Evolutionary conservation across 208 protist genomes (phyloP).

Genomic region (Angomonas ambiguus): DNA sequence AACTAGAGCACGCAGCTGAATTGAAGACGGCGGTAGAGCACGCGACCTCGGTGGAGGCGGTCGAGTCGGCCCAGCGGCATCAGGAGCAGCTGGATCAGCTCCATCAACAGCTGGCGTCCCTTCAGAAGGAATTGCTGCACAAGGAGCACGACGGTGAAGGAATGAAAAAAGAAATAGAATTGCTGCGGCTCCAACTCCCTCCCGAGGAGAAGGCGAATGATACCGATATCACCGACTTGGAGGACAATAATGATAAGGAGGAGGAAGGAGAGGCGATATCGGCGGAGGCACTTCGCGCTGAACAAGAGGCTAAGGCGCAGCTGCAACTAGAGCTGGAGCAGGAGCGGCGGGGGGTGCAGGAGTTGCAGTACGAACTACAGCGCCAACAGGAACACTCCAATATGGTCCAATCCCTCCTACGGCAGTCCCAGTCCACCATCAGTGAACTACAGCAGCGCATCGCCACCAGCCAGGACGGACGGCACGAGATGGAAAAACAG

Average conservation of each 20-base stretch:
- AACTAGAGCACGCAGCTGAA: conserved; percentile 37
- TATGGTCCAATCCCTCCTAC: conserved; percentile 52
- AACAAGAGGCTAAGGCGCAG: no score
- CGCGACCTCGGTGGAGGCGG: conserved; percentile 19
- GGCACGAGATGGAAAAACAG: conserved; percentile 40
- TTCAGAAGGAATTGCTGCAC: conserved; percentile 15
- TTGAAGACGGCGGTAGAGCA: conserved; percentile 18
- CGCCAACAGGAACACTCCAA: conserved; percentile 54
- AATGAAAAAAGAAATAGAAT: conserved; percentile 12
- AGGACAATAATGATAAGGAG: background rate
- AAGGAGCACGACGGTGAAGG: conserved; percentile 6
- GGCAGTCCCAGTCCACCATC: conserved; percentile 47
- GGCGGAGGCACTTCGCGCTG: no score
- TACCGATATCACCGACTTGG: background rate
- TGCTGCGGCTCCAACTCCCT: no score
- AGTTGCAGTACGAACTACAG: conserved; percentile 49
- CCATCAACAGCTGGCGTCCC: conserved; percentile 23
- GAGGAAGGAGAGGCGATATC: background rate
- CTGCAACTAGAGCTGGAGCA: no score
- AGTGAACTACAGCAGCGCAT: conserved; percentile 31
- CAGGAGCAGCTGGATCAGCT: conserved; percentile 24
- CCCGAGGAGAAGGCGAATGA: no score
- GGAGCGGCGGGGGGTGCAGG: conserved; percentile 15
- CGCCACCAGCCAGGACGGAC: conserved; percentile 37
- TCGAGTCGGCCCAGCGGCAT: conserved; percentile 19